Evolutionary conservation across 78 protist species (phyloP).

Genomic region (Mantamonas sphyraenae): DNA sequence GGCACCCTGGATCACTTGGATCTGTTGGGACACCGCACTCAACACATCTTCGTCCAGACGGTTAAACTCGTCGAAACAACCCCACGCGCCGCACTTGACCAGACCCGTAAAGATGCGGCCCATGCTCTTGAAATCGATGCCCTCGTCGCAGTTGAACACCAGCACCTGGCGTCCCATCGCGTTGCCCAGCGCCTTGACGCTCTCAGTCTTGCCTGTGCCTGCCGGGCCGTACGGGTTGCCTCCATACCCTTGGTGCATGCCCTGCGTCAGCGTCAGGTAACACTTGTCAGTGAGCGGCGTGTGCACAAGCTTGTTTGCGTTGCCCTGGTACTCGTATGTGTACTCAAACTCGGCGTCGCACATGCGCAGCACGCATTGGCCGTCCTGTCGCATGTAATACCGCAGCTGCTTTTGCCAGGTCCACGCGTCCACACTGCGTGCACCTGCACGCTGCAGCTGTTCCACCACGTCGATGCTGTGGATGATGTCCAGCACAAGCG

Average conservation of each 20-base stretch:
- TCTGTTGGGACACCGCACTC: slow-evolving; percentile 81
- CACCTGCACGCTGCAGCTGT: slow-evolving; percentile 18
- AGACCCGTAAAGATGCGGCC: slow-evolving; percentile 82
- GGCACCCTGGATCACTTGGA: slow-evolving; percentile 77
- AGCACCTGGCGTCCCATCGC: slow-evolving; percentile 74
- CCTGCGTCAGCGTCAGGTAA: slow-evolving; percentile 85
- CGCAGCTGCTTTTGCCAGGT: slow-evolving; percentile 64
- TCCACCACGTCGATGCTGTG: slow-evolving; percentile 74
- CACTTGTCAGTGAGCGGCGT: slow-evolving; percentile 88
- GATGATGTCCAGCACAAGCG: slow-evolving; percentile 71
- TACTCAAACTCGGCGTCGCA: slow-evolving; percentile 54
- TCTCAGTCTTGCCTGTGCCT: slow-evolving; percentile 90
- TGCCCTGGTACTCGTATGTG: slow-evolving; percentile 87
- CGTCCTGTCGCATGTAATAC: slow-evolving; percentile 20
- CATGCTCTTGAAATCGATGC: slow-evolving; percentile 82
- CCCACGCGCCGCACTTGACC: slow-evolving; percentile 90
- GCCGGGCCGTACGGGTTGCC: slow-evolving; percentile 93
- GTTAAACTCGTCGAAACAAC: slow-evolving; percentile 68
- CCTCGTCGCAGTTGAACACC: slow-evolving; percentile 92
- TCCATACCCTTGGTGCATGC: slow-evolving; percentile 75
- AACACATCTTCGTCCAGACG: slow-evolving; percentile 71
- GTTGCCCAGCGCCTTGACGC: slow-evolving; percentile 82
- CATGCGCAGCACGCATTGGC: slow-evolving; percentile 22
- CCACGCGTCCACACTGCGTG: slow-evolving; percentile 29
- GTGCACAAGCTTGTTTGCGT: slow-evolving; percentile 78